Base-by-base conservation (phyloP, 2,329 filamentous ascomycete genomes). In the Phoma sp. region DNA sequence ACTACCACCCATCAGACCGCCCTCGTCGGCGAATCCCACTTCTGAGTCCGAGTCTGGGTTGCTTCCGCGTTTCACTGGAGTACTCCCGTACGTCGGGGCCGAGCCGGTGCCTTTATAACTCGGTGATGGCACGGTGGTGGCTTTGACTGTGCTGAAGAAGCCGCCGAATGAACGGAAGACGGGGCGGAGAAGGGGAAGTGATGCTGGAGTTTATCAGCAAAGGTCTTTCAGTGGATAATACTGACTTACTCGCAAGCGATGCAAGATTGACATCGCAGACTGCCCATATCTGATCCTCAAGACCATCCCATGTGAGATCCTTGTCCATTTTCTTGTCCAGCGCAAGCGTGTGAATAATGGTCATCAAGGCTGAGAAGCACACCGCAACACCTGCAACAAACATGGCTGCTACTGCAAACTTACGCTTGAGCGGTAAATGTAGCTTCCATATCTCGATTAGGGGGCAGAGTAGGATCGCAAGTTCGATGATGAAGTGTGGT, bases 181-280 rank as follows among this genome's bases (percentile, higher is more conserved):
- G 5, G 63, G 63, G 15, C 61, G 63, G 12, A 66, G 47, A 9
- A 66, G 56, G 11, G 63, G 61, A 3, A 66, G 54, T 7, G 61
- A 64, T 14, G 63, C 62, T 65, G 15, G n/a, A 5, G 9, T 28
- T 23, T 40, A 42, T 42, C 9, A 54, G 23, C 1, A n/a, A 4
- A 1, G 6, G 2, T 15, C 9, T 5, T 1, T 2, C 7, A 7
- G 7, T 1, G 7, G 2, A 5, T 4, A 6, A 5, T 17, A 2
- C 10, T 42, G 9, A 49, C 60, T 56, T 15, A 65, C 62, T 62
- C 21, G 60, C 55, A 12, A 66, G 59, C 5, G 52, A 59, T 7
- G 65, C 63, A 4, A 67, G 52, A 20, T 67, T 67, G 17, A 67
- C 61, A 29, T 67, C 65, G 34, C 61, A 66, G 3, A 66, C 65